These are phyloP conservation scores for Geotrichum restrictum DNA, from an alignment of 1,139 yeast species.

Conservation along the genomic window DNA sequence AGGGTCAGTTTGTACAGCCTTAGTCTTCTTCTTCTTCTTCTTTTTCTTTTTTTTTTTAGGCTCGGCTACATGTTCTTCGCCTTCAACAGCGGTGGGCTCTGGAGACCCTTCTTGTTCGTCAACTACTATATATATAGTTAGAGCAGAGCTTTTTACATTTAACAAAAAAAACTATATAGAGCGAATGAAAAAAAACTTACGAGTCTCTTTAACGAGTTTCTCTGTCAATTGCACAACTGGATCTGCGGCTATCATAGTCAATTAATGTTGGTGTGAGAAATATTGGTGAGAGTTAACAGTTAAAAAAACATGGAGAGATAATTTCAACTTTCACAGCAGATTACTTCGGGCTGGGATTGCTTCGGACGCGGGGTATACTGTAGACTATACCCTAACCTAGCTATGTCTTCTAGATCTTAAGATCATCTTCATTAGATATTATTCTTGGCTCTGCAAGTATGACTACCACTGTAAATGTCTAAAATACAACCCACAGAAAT, in stretches of 20 bases:
- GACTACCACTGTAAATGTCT: no score
- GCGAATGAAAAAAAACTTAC: slow-evolving; percentile 8
- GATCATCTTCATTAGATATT: no score
- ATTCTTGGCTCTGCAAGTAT: no score
- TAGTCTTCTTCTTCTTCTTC: slow-evolving; percentile 21
- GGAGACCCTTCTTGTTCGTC: background rate
- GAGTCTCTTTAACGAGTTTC: slow-evolving; percentile 9
- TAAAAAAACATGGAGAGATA: background rate
- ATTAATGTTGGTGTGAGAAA: background rate
- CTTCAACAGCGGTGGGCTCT: background rate
- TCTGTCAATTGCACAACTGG: slow-evolving; percentile 4
- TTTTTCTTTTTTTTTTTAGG: slow-evolving; percentile 17
- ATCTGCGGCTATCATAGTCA: slow-evolving; percentile 8
- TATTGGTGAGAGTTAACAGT: background rate
- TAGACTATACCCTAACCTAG: no score
- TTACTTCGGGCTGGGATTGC: no score
- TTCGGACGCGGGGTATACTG: no score
- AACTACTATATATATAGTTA: background rate
- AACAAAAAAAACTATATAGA: no score
- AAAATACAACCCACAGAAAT: no score
- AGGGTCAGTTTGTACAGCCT: slow-evolving; percentile 20
- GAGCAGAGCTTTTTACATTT: background rate
- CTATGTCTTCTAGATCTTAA: no score
- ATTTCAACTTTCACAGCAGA: background rate
- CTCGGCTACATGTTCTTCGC: slow-evolving; percentile 3